Base-by-base conservation (phyloP, 108 stramenopile genomes). In the Nitzschia palea region DNA sequence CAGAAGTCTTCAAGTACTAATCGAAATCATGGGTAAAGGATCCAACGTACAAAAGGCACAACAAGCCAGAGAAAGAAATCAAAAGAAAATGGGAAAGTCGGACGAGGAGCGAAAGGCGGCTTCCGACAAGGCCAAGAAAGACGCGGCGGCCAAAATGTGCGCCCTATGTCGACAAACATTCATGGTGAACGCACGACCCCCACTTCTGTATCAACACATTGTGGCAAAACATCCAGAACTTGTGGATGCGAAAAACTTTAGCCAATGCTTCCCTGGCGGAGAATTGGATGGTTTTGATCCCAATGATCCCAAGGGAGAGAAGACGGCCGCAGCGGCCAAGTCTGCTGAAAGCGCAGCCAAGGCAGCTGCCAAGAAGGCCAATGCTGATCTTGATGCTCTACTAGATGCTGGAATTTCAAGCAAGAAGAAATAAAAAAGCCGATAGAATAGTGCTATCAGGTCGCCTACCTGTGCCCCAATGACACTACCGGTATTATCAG, bases 31-130 rank as follows among this genome's bases (percentile, higher is more conserved):
- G 93, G 93, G 93, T 63, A 94, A 94, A 61, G 93, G 93, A 68
- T 90, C 89, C 22, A 94, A 94, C 71, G 93, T 89, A 23, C 93
- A 94, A 77, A 94, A 94, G 73, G 86, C 89, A 10, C 86, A 87
- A 76, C 57, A 58, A 28, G 89, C 92, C 28, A 84, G 90, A 32
- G 87, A 90, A 65, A 74, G 90, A 56, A 95, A 95, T 71, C 84
- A 83, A 62, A 90, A 91, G 64, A 89, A 95, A 65, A 18, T 80
- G 53, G 93, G 93, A 23, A 95, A 91, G 67, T 72, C 87, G 22
- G 85, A 86, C 10, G 93, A 91, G 77, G 93, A 94, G 68, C 80
- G 93, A 66, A 90, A 79, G 70, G 94, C 90, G 50, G 87, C 94
- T 40, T 33, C 75, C 8, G 80, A 52, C 33, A 95, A 95, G 76